Conservation (phyloP, 106 monocot species). For the Dioscorea dumetorum region DNA sequence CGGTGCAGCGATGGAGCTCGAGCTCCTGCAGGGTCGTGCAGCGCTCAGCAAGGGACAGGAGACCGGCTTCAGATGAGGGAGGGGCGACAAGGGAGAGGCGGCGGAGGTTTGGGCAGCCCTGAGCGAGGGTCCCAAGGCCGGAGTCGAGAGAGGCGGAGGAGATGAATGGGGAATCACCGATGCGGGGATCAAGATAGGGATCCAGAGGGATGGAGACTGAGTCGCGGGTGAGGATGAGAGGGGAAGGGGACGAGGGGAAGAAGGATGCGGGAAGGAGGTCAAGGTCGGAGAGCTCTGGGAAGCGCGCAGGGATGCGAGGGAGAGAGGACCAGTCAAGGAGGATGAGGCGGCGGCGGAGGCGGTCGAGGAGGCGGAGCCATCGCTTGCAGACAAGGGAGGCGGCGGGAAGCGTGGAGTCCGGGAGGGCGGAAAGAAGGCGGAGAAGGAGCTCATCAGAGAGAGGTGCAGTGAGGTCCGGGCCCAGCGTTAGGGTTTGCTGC, state of each 20-base stretch:
- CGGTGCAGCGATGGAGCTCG: slow-evolving; percentile 75
- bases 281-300: slow-evolving; percentile 54
- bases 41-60: slow-evolving; percentile 34
- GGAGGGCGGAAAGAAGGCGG: slow-evolving; percentile 48
- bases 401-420: slow-evolving; percentile 7
- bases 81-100: slow-evolving; percentile 45
- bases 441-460: slow-evolving; percentile 86
- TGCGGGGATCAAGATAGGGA: slow-evolving; percentile 5
- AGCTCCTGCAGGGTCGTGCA: slow-evolving; percentile 73
- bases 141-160: slow-evolving; percentile 23
- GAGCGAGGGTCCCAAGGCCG: slow-evolving; percentile 46
- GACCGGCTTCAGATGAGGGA: slow-evolving; percentile 28
- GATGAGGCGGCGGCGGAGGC: slow-evolving; percentile 55
- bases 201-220: slow-evolving; percentile 48
- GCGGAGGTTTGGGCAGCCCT: slow-evolving; percentile 42
- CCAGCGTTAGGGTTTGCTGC: slow-evolving; percentile 15
- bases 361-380: slow-evolving; percentile 72
- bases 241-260: slow-evolving; percentile 5
- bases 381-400: slow-evolving; percentile 74
- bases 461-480: slow-evolving; percentile 33
- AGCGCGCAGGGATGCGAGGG: slow-evolving; percentile 45
- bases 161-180: slow-evolving; percentile 28
- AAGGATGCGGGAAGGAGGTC: slow-evolving; percentile 78
- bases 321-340: slow-evolving; percentile 63
- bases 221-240: slow-evolving; percentile 38